Percentiles rank a stretch among this genome's conserved stretches.
These are phyloP conservation scores for Ailanthus altissimus DNA, from an alignment of 345 rosid species.

Conservation along the genomic window DNA sequence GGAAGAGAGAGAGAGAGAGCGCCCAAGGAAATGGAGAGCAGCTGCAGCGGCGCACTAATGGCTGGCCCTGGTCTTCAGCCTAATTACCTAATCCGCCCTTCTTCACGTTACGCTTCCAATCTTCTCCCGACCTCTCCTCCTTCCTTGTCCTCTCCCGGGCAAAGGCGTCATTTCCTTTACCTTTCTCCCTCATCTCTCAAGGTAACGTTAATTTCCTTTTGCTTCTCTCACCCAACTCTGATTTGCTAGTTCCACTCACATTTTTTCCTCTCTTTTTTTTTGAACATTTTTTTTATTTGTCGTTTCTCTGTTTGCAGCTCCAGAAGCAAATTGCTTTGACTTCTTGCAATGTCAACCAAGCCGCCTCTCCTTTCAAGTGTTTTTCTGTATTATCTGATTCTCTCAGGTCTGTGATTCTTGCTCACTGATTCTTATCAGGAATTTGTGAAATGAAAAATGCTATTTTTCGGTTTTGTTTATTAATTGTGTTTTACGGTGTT, in stretches of 20 bases:
- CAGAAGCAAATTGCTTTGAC: conserved; percentile 41
- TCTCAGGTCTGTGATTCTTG: conserved; percentile 36
- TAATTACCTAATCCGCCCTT: conserved; percentile 43
- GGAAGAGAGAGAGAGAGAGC: not conserved
- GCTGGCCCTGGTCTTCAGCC: conserved; percentile 38
- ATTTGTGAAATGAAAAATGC: not conserved
- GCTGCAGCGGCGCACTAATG: conserved; percentile 30
- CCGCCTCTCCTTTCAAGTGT: conserved; percentile 34
- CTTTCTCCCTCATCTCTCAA: conserved; percentile 36
- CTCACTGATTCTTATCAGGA: too few species aligned
- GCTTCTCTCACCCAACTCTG: not conserved
- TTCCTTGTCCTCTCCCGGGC: conserved; percentile 20
- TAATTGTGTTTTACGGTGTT: not conserved
- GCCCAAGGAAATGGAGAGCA: not conserved
- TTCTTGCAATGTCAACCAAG: conserved; percentile 24
- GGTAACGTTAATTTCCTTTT: conserved; percentile 29
- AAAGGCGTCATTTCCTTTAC: conserved; percentile 18
- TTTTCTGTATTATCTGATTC: conserved; percentile 44
- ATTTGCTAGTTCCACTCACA: too few species aligned
- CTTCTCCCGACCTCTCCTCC: conserved; percentile 15
- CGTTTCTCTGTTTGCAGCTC: conserved; percentile 19
- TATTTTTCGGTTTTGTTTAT: not conserved
- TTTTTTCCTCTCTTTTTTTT: not conserved
- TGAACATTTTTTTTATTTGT: not conserved
- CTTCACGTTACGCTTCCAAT: conserved; percentile 34